Conservation (phyloP, 495 filamentous ascomycete genomes). For the Hyaloscypha finlandica region DNA sequence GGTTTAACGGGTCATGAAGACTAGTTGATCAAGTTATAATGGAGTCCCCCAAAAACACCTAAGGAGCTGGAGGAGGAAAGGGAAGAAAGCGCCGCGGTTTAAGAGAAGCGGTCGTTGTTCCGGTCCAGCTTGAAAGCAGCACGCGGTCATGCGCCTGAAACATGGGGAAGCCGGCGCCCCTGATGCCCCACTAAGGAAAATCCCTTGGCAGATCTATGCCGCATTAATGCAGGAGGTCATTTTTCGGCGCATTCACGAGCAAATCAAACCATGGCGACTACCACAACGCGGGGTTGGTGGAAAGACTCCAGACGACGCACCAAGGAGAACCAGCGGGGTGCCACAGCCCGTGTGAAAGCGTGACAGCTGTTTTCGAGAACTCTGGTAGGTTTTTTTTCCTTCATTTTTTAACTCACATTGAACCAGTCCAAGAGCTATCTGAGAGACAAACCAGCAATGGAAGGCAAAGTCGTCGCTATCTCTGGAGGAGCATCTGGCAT, state of each 20-base stretch:
- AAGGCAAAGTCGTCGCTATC: conserved; percentile 47
- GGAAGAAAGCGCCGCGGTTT: neutral
- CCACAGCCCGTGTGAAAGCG: neutral
- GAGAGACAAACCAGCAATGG: conserved; percentile 8
- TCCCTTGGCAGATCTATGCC: neutral
- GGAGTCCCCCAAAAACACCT: neutral
- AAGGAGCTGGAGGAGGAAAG: neutral
- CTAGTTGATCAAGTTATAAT: neutral
- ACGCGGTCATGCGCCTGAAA: neutral
- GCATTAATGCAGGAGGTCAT: neutral
- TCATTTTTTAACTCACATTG: neutral
- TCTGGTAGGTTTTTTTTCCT: neutral
- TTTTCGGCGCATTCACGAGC: neutral
- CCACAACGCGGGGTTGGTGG: neutral
- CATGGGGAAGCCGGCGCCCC: neutral
- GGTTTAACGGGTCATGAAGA: neutral
- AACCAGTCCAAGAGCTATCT: neutral
- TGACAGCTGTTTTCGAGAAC: neutral
- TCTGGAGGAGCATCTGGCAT: conserved; percentile 58
- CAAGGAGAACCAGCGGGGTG: neutral
- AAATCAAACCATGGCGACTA: neutral
- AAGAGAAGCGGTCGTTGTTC: neutral
- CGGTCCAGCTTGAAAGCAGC: neutral
- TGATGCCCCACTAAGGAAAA: neutral
- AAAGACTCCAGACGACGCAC: neutral